Evolutionary conservation across 2,329 filamentous ascomycete species (phyloP).

Genomic region (Endoconidiophora laricicola): DNA sequence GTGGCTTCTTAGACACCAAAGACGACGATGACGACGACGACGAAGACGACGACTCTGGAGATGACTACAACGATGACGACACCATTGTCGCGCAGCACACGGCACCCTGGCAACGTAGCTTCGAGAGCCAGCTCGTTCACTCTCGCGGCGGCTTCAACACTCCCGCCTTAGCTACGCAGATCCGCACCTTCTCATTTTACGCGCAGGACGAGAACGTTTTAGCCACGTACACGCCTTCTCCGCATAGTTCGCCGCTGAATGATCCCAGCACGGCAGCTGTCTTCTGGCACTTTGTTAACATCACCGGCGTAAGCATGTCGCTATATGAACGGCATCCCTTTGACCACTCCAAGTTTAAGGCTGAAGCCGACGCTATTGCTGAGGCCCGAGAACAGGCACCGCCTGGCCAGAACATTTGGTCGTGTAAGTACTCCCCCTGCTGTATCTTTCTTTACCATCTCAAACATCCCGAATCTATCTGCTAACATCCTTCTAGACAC

Average conservation of each 20-base stretch:
- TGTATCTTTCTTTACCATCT: no score
- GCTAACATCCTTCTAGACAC: constrained; percentile 35
- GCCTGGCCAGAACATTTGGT: constrained; percentile 49
- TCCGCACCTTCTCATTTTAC: constrained; percentile 33
- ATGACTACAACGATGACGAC: constrained; percentile 11
- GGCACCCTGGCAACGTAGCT: background rate
- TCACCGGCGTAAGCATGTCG: constrained; percentile 73
- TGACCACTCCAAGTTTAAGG: constrained; percentile 42
- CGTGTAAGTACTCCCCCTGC: constrained; percentile 27
- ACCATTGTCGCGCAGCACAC: constrained; percentile 20
- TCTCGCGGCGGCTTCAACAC: constrained; percentile 22
- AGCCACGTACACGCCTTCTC: constrained; percentile 48
- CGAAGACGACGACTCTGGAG: constrained; percentile 38
- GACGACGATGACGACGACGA: constrained; percentile 44
- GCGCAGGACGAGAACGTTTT: constrained; percentile 32
- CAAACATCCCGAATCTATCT: background rate
- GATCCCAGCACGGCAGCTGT: constrained; percentile 66
- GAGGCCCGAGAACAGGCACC: constrained; percentile 24
- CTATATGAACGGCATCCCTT: constrained; percentile 71
- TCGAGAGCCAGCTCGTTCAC: constrained; percentile 1
- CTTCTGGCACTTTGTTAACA: constrained; percentile 83
- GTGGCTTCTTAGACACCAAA: constrained; percentile 31
- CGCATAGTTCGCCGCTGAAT: constrained; percentile 54
- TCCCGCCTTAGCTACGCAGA: constrained; percentile 22
- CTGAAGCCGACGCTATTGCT: constrained; percentile 36